Conservation (phyloP, 2,329 filamentous ascomycete species). For the Xylariaceae sp. region DNA sequence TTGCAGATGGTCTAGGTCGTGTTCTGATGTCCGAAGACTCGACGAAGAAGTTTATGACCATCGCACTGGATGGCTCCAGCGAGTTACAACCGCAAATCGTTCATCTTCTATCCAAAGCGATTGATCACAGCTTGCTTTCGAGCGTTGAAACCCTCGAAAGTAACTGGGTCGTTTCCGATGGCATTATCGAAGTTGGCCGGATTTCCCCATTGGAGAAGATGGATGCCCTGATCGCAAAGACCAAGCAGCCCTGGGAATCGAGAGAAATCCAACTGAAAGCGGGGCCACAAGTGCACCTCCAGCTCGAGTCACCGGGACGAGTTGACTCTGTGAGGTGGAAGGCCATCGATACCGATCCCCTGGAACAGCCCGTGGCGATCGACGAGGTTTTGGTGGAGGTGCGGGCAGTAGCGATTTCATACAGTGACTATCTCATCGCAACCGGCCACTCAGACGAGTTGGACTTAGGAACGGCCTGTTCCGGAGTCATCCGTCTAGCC, state of each 20-base stretch:
- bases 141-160: conserved; percentile 1
- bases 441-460: conserved; percentile 1
- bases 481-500: conserved; percentile 1
- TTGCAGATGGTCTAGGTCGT: conserved; percentile 2
- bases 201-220: background rate
- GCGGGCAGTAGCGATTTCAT: conserved; percentile 1
- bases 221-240: background rate
- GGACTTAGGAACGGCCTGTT: conserved; percentile 1
- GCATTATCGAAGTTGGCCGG: background rate
- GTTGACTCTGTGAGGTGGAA: conserved; percentile 2
- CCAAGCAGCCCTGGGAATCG: background rate
- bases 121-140: background rate
- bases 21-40: conserved; percentile 2
- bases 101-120: background rate
- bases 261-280: background rate
- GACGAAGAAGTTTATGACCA: conserved; percentile 1
- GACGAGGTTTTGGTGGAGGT: conserved; percentile 2
- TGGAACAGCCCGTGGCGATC: background rate
- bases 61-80: background rate
- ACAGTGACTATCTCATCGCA: conserved; percentile 1
- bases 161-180: background rate
- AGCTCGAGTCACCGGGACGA: background rate
- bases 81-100: too few species aligned
- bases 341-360: too few species aligned
- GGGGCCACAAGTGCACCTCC: background rate